Evolutionary conservation across 805 yeast species (phyloP).

Genomic region (Ogataea kodamae): DNA sequence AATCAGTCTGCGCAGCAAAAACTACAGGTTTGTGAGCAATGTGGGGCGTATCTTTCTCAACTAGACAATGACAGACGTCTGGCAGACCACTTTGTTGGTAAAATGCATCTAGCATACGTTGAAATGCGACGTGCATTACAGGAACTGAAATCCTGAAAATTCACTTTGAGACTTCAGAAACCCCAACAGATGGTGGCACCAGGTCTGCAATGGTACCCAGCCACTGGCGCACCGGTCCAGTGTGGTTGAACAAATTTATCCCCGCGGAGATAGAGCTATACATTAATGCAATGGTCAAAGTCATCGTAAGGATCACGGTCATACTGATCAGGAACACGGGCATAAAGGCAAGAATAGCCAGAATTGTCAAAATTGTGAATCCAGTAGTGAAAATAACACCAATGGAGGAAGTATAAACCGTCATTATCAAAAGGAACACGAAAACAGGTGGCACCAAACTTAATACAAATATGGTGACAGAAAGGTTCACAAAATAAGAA

Average conservation of each 20-base stretch:
- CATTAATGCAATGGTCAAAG: conserved; percentile 10
- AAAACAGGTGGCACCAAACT: conserved; percentile 19
- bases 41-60: conserved; percentile 85
- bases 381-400: conserved; percentile 20
- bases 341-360: conserved; percentile 24
- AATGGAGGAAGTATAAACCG: conserved; percentile 14
- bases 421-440: conserved; percentile 14
- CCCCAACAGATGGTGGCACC: conserved; percentile 35
- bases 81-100: conserved; percentile 88
- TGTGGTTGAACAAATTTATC: conserved; percentile 7
- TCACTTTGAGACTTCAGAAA: conserved; percentile 6
- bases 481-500: conserved; percentile 11
- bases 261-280: conserved; percentile 12
- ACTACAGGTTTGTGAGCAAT: conserved; percentile 82
- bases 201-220: conserved; percentile 28
- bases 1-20: conserved; percentile 89
- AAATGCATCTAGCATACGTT: conserved; percentile 79
- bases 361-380: conserved; percentile 11
- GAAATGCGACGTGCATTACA: conserved; percentile 61
- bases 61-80: conserved; percentile 83
- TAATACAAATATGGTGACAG: conserved; percentile 12
- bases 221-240: conserved; percentile 19
- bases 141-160: conserved; percentile 28
- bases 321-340: conserved; percentile 23
- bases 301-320: conserved; percentile 13